These are phyloP conservation scores for Apiospora sp. DNA, from an alignment of 2,329 filamentous ascomycete genomes.

Conservation along the genomic window DNA sequence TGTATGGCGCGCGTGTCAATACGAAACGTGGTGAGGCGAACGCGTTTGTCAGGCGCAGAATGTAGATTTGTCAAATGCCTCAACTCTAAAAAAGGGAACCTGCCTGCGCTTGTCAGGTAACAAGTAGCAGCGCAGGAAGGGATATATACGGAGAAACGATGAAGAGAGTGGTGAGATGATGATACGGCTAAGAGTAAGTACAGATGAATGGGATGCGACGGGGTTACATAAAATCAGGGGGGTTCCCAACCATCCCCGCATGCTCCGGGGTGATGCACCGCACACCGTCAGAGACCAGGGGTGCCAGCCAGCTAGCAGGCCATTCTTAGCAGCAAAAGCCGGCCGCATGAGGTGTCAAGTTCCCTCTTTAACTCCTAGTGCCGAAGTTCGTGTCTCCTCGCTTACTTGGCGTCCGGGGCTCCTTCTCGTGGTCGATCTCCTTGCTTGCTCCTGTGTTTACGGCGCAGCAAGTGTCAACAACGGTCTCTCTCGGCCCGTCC, in stretches of 20 bases:
- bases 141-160: neutral
- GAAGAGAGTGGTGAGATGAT: neutral
- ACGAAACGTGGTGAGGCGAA: neutral
- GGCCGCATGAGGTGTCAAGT: neutral
- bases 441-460: neutral
- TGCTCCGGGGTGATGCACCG: neutral
- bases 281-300: neutral
- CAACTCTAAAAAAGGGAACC: neutral
- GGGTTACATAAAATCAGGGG: conserved; percentile 12
- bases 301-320: neutral
- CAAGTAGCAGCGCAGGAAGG: neutral
- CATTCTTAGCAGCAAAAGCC: neutral
- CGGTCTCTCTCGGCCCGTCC: neutral
- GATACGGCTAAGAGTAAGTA: neutral
- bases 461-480: neutral
- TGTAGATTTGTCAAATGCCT: neutral
- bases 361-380: neutral
- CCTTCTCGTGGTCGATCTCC: neutral
- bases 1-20: neutral
- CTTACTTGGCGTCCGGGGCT: neutral
- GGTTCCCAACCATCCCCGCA: neutral
- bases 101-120: neutral
- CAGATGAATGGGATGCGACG: neutral
- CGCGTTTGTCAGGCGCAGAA: neutral
- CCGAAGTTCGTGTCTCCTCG: neutral